Base-by-base conservation (phyloP, 805 yeast genomes). In the Candida pseudoglaebosa region DNA sequence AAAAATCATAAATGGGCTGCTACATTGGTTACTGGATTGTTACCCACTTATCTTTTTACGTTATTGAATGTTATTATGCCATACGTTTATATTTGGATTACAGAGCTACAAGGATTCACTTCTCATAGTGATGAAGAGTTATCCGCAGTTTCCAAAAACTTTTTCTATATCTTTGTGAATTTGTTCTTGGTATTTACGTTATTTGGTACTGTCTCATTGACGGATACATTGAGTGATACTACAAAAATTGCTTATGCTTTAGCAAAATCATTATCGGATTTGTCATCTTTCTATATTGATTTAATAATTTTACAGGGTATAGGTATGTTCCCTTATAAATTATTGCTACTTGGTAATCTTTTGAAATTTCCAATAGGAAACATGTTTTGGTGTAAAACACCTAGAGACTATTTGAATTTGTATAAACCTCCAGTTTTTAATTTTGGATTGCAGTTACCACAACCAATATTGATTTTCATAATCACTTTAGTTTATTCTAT, bases 81-180 rank as follows among this genome's bases (percentile, higher is more conserved):
- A 2, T 90, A 81, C 53, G 67, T 91, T 35, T 90, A 87, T 55
- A 87, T 85, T 34, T 86, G 85, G 77, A 65, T 91, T 36, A 83
- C 97, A 0, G 70, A 80, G 2, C 71, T 77, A 36, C 99, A 91
- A 65, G 98, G 98, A 0, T 86, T 78, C 51, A 81, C 95, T 0
- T 88, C 97, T 4, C 82, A 84, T 51, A 90, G 95, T 28, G 98
- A 93, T 48, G 96, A 86, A 48, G 98, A 93, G 57, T 64, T 89
- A 13, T 84, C 96, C 0, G 78, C 89, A 17, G 95, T 91, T 2
- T 80, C 93, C 19, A 91, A 91, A 62, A 93, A 93, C 66, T 91
- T 90, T 64, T 90, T 93, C 57, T 93, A 89, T 61, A 84, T 90
- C 26, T 93, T 93, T 64, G 95, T 91, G 46, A 91, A 91, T 60